Conservation (phyloP, 495 filamentous ascomycete genomes). For the Articulospora tetracladia region DNA sequence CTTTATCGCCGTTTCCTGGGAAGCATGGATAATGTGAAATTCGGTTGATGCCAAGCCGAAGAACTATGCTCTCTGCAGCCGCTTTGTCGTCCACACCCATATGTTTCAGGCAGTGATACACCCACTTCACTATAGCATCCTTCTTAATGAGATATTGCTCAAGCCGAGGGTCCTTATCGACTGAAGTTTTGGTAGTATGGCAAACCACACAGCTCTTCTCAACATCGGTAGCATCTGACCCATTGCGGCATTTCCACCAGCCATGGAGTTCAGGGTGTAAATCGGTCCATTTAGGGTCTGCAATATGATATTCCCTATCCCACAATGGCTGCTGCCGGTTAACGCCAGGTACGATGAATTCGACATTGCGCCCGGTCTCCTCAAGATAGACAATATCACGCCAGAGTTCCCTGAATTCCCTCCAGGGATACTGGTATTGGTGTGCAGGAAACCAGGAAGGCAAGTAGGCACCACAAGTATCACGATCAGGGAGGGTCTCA, state of each 20-base stretch:
- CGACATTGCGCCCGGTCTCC: background rate
- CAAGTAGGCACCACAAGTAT: conserved; percentile 18
- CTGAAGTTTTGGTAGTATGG: conserved; percentile 3
- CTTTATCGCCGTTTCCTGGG: too few relatives aligned
- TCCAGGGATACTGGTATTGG: conserved; percentile 6
- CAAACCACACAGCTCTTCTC: conserved; percentile 32
- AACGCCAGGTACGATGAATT: background rate
- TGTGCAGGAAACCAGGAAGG: conserved; percentile 10
- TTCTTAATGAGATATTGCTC: background rate
- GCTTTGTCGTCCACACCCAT: background rate
- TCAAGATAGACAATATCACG: background rate
- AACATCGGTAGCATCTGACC: conserved; percentile 24
- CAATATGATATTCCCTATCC: conserved; percentile 33
- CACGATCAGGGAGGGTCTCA: conserved; percentile 20
- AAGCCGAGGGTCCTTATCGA: background rate
- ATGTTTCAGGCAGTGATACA: background rate
- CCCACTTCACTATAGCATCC: background rate
- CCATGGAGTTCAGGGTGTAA: conserved; percentile 23
- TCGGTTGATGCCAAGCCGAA: background rate
- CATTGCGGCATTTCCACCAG: conserved; percentile 39
- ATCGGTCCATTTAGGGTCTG: conserved; percentile 27
- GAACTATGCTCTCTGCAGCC: conserved; percentile 1
- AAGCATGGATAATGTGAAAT: background rate
- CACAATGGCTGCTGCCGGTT: background rate
- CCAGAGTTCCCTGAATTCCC: background rate